These are phyloP conservation scores for Amanita pallidorosea DNA, from an alignment of 768 basidiomycete species.

Conservation along the genomic window DNA sequence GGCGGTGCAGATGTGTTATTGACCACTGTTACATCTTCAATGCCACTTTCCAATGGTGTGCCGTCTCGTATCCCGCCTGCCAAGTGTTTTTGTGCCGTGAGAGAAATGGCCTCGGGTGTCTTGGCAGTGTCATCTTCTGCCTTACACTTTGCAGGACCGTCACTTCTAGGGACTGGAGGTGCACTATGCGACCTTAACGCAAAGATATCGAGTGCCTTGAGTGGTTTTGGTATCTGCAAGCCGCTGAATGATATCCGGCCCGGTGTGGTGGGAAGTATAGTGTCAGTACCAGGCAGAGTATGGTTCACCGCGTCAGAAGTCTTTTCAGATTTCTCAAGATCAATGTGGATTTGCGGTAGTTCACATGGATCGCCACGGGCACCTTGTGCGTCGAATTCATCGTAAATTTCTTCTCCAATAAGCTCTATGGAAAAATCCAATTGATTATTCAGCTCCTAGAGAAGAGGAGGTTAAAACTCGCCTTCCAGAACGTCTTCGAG, in stretches of 20 bases:
- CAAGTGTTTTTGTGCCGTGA: neutral
- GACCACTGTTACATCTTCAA: too few species aligned
- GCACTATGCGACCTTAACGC: conserved; percentile 38
- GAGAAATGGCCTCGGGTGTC: neutral
- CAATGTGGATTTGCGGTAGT: conserved; percentile 15
- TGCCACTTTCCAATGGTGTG: neutral
- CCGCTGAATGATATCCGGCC: conserved; percentile 5
- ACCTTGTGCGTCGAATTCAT: conserved; percentile 80
- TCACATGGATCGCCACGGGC: conserved; percentile 41
- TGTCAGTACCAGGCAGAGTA: neutral
- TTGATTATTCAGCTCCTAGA: too few species aligned
- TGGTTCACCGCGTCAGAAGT: neutral
- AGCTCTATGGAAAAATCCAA: conserved; percentile 36
- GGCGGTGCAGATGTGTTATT: too few species aligned
- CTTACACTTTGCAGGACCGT: conserved; percentile 3
- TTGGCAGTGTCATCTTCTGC: neutral
- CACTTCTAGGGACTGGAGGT: conserved; percentile 40
- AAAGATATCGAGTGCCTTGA: conserved; percentile 40
- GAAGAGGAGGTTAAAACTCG: conserved; percentile 2
- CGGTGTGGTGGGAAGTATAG: neutral
- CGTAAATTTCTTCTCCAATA: conserved; percentile 89
- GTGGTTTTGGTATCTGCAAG: conserved; percentile 26
- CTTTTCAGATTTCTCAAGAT: conserved; percentile 4
- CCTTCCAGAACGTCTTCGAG: conserved; percentile 90
- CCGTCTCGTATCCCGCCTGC: neutral